phyloP scores from a whole-genome alignment of 441 rosid genomes.

The Pelargonium citronellum region DNA sequence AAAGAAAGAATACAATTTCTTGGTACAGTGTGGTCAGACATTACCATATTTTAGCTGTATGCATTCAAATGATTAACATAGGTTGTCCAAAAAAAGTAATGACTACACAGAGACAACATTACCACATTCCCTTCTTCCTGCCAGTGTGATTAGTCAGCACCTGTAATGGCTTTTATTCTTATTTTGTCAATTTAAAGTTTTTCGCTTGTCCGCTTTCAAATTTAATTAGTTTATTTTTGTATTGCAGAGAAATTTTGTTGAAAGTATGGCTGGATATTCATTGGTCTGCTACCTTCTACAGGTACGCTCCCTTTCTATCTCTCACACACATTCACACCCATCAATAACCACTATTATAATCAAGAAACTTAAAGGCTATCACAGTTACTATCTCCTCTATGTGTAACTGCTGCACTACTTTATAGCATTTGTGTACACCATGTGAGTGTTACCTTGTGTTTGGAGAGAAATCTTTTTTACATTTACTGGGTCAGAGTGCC shows the following conservation, averaged over 20 bases:
- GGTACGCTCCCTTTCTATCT: constrained; percentile 35
- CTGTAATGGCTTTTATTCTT: neutral
- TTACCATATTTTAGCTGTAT: neutral
- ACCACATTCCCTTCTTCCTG: neutral
- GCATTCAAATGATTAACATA: neutral
- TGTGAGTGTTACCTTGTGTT: too few relatives aligned
- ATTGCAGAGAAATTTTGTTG: constrained; percentile 93
- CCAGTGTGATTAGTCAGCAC: neutral
- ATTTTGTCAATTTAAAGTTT: neutral
- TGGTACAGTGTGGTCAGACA: neutral
- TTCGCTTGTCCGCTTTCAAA: neutral
- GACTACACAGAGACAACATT: neutral
- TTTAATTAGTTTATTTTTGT: constrained; percentile 18
- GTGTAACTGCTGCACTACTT: neutral
- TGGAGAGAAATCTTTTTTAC: too few relatives aligned
- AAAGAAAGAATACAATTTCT: neutral
- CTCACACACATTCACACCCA: constrained; percentile 2
- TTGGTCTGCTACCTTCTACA: constrained; percentile 95
- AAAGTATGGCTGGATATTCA: constrained; percentile 99
- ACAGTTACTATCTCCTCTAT: too few relatives aligned
- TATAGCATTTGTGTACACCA: too few relatives aligned
- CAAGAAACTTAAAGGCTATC: neutral
- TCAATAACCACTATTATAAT: neutral
- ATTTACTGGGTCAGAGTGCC: neutral
- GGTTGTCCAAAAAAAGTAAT: too few relatives aligned